Conservation (phyloP, 345 rosid genomes). For the Camelina neglecta region DNA sequence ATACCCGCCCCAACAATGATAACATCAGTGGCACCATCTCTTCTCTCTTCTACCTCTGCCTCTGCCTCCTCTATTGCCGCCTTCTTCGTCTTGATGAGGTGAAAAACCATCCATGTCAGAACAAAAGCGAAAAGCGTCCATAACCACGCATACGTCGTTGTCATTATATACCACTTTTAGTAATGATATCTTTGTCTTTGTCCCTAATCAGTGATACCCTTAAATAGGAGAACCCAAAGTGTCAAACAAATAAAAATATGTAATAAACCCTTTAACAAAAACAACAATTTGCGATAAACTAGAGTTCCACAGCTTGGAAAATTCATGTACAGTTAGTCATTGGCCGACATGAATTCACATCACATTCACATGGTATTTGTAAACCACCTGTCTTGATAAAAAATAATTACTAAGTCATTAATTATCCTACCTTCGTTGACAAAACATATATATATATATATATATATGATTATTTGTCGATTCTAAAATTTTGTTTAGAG, state of each 20-base stretch:
- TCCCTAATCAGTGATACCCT: neutral
- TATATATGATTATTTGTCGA: too few relatives aligned
- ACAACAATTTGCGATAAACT: neutral
- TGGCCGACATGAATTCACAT: neutral
- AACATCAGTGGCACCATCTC: conserved; percentile 48
- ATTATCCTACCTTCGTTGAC: neutral
- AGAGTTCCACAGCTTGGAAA: conserved; percentile 3
- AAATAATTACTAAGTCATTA: neutral
- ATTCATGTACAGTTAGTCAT: neutral
- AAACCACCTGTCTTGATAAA: neutral
- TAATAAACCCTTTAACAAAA: neutral
- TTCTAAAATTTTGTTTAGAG: too few relatives aligned
- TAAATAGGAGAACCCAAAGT: conserved; percentile 11
- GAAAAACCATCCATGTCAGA: conserved; percentile 29
- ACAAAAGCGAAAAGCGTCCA: conserved; percentile 34
- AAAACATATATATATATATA: neutral
- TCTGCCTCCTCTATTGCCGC: neutral
- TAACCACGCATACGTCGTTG: conserved; percentile 21
- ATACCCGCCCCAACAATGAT: conserved; percentile 74
- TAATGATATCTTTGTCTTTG: neutral
- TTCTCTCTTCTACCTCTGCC: neutral
- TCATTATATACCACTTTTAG: conserved; percentile 3
- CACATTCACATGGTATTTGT: neutral
- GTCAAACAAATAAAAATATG: neutral
- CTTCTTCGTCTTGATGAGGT: conserved; percentile 27